These are phyloP conservation scores for Sphaerulina musiva DNA, from an alignment of 2,329 filamentous ascomycete species.

Conservation along the genomic window DNA sequence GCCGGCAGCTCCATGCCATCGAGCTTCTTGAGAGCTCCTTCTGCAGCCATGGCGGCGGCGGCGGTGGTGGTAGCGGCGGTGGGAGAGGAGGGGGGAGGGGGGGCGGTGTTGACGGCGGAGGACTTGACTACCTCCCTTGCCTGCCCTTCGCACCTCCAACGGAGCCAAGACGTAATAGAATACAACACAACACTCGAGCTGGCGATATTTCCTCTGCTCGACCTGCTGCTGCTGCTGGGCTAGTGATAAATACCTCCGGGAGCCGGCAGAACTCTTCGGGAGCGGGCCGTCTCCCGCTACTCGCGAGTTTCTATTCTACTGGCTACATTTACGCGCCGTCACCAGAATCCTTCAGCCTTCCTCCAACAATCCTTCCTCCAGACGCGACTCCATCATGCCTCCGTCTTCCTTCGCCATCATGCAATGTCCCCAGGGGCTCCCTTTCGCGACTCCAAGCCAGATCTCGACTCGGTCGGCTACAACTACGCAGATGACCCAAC, in stretches of 20 bases:
- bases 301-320: neutral
- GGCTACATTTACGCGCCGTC: no score
- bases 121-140: no score
- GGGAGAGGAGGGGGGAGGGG: neutral
- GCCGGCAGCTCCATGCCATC: constrained; percentile 43
- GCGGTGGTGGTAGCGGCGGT: neutral
- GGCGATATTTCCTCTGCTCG: neutral
- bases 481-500: constrained; percentile 35
- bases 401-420: neutral
- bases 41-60: neutral
- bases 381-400: neutral
- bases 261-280: neutral
- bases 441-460: constrained; percentile 7
- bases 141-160: no score
- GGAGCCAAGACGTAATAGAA: neutral
- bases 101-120: no score
- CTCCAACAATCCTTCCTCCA: neutral
- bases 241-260: no score
- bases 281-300: neutral
- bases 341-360: neutral
- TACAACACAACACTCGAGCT: neutral
- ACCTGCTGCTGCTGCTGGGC: neutral
- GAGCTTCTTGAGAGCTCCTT: constrained; percentile 34
- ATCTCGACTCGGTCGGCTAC: constrained; percentile 1
- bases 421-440: constrained; percentile 16